phyloP scores from a whole-genome alignment of 805 yeast species.

The Barnettozyma pratensis region DNA sequence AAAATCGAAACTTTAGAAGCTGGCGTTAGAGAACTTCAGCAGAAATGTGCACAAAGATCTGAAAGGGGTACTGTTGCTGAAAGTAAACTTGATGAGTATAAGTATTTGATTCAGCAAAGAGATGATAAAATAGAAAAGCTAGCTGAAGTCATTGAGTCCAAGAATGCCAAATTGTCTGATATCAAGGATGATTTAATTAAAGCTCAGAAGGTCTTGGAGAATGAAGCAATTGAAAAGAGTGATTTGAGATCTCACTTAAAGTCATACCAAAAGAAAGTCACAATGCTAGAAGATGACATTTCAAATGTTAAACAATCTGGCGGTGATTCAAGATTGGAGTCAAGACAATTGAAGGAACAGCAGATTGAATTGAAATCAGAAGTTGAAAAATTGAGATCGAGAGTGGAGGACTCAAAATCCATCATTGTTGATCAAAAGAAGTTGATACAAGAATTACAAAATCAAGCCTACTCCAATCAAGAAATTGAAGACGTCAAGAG shows the following conservation, averaged over 20 bases:
- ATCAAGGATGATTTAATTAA: slow-evolving; percentile 4
- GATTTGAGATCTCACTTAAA: slow-evolving; percentile 2
- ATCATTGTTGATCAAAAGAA: slow-evolving; percentile 19
- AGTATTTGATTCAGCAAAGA: slow-evolving; percentile 8
- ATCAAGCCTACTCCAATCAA: slow-evolving; percentile 15
- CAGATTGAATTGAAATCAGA: slow-evolving; percentile 15
- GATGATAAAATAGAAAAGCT: slow-evolving; percentile 12
- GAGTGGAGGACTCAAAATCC: slow-evolving; percentile 17
- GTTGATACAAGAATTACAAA: slow-evolving; percentile 20
- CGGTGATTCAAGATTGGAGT: slow-evolving; percentile 6
- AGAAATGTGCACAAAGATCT: neutral
- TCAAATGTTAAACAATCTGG: slow-evolving; percentile 10
- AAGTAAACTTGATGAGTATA: slow-evolving; percentile 12
- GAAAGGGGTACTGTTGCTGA: slow-evolving; percentile 10
- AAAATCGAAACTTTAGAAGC: slow-evolving; percentile 15
- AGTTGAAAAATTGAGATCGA: slow-evolving; percentile 11
- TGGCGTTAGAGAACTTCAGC: slow-evolving; percentile 12
- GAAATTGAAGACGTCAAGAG: slow-evolving; percentile 13
- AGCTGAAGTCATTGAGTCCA: slow-evolving; percentile 8
- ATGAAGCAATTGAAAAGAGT: slow-evolving; percentile 2
- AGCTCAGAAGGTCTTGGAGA: slow-evolving; percentile 1
- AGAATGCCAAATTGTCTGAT: neutral
- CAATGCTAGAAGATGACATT: slow-evolving; percentile 8
- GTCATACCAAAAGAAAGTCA: slow-evolving; percentile 8
- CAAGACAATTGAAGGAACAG: slow-evolving; percentile 6